Evolutionary conservation across 495 filamentous ascomycete species (phyloP), one percentile per base, ranked within the genome.

Genomic region (Aspergillus asperescens): DNA sequence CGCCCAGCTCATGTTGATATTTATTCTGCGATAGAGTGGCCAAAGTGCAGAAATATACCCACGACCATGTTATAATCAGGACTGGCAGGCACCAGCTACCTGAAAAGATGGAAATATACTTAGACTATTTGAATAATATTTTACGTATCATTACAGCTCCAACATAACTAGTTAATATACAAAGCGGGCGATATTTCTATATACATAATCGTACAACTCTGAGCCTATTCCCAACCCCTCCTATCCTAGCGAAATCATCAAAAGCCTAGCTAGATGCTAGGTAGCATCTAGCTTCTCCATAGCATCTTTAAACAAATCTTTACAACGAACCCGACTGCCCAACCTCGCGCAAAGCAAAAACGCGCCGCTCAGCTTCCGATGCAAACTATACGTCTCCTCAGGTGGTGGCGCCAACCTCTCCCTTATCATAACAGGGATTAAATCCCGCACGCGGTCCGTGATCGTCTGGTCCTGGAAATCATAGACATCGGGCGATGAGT

Each of bases 361-460:
- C 0, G 94, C 93, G 3, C 93, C 93, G 67, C 93, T 97, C 42
- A 98, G 67, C 69, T 98, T 98, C 55, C 93, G 79, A 71, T 98
- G 93, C 65, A 98, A 64, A 67, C 87, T 92, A 61, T 98, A 98
- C 53, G 94, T 98, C 77, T 98, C 93, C 73, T 98, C 94, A 0
- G 93, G 93, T 34, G 94, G 93, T 12, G 94, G 93, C 8, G 87
- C 81, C 31, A 98, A 67, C 19, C 93, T 69, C 74, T 97, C 93
- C 41, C 81, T 78, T 25, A 98, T 74, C 94, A 97, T 98, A 25
- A 93, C 68, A 7, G 92, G 93, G 58, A 98, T 97, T 19, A 93
- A 75, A 12, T 68, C 80, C 53, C 87, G 82, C 23, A 98, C 90
- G 9, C 93, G 76, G 51, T 96, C 91, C 6, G 93, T 98, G 50